Base-by-base conservation (phyloP, 352 stramenopile species). In the Phytopythium montanum region DNA sequence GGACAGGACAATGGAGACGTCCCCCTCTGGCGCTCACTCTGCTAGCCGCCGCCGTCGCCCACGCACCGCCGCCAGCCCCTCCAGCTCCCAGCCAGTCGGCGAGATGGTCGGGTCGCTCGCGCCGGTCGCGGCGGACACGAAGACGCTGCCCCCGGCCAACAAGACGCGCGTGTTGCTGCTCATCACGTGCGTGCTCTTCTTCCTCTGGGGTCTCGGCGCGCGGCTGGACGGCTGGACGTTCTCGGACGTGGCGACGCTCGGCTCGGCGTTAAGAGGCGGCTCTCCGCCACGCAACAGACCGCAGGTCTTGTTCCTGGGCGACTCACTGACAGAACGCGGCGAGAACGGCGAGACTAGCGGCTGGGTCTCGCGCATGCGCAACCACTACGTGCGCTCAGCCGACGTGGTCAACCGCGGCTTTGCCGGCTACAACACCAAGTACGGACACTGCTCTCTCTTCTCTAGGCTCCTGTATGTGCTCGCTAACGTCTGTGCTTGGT, bases 241-340 rank as follows among this genome's bases (percentile, higher is more conserved):
- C 49, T 39, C 28, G 18, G 49, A 56, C 49, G 28, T 34, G 28
- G 49, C 49, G 49, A 56, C 49, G 31, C 49, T 56, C 49, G 31
- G 49, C 19, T 29, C 49, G 49, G 49, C 49, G 49, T 31, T 56
- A 19, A 29, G 49, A 3, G 29, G 49, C 14, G 49, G 49, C 16
- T 46, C 36, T 25, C 21, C 38, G 36, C 53, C 53, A 18, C 53
- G 25, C 36, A 53, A 34, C 42, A 61, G 75, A 18, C 75, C 75
- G 28, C 60, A 70, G 29, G 62, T 86, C 48, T 63, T 85, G 31
- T 76, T 87, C 42, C 68, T 77, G 25, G 81, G 81, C 0, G 81
- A 91, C 66, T 91, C 81, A 51, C 80, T 88, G 56, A 90, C 80
- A 19, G 59, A 90, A 58, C 61, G 67, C 41, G 77, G 64, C 10